These are phyloP conservation scores for Dicorynia guianensis DNA, from an alignment of 306 rosid species.

Conservation along the genomic window DNA sequence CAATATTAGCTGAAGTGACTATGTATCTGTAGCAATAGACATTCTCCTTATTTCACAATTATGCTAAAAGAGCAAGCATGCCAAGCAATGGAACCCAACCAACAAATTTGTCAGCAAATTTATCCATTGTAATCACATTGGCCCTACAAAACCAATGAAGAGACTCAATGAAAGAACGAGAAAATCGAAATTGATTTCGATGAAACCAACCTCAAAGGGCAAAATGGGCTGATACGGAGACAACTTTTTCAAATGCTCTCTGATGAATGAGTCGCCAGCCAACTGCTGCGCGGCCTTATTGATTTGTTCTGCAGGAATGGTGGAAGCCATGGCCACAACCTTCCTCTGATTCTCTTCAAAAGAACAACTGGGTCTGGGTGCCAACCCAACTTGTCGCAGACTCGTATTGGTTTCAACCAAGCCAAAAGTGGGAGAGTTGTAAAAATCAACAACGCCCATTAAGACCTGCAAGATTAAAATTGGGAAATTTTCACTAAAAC, in stretches of 20 bases:
- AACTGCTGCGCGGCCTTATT: slow-evolving; percentile 47
- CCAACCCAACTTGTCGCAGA: slow-evolving; percentile 35
- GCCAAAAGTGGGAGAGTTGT: slow-evolving; percentile 44
- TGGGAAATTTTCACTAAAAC: background rate
- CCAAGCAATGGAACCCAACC: slow-evolving; percentile 4
- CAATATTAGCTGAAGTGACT: background rate
- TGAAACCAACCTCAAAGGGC: slow-evolving; percentile 78
- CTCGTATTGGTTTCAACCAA: slow-evolving; percentile 32
- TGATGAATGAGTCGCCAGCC: slow-evolving; percentile 83
- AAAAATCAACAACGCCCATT: slow-evolving; percentile 70
- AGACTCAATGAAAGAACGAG: background rate
- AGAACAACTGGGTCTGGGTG: slow-evolving; percentile 47
- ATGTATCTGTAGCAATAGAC: background rate
- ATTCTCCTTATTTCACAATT: background rate
- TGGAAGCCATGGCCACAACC: slow-evolving; percentile 67
- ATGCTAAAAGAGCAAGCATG: slow-evolving; percentile 5
- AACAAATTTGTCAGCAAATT: slow-evolving; percentile 3
- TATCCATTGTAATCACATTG: background rate
- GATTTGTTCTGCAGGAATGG: slow-evolving; percentile 59
- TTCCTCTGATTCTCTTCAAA: slow-evolving; percentile 47
- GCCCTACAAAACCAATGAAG: slow-evolving; percentile 9
- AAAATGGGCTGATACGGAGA: slow-evolving; percentile 94
- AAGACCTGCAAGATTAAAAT: slow-evolving; percentile 34
- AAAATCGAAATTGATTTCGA: background rate
- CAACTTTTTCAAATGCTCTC: slow-evolving; percentile 79